Evolutionary conservation across 345 rosid species (phyloP).

Genomic region (Chamaenerion angustifolium): DNA sequence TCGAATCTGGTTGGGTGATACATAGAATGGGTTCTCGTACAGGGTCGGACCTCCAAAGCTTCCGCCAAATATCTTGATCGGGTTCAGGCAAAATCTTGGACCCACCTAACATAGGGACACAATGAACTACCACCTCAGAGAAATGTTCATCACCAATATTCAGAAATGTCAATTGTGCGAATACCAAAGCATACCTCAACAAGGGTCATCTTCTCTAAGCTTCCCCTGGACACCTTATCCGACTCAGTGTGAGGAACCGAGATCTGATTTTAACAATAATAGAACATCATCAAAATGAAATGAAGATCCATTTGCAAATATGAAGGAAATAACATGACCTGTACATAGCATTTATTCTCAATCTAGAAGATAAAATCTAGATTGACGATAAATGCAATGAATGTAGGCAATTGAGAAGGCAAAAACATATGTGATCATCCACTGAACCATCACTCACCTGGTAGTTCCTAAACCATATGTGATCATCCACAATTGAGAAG

Average conservation of each 20-base stretch:
- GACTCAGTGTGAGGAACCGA: constrained; percentile 87
- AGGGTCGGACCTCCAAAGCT: constrained; percentile 96
- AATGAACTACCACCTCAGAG: too few relatives aligned
- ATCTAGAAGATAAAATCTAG: too few relatives aligned
- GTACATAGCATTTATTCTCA: too few relatives aligned
- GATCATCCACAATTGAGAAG: constrained; percentile 89
- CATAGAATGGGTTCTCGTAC: constrained; percentile 76
- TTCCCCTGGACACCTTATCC: constrained; percentile 73
- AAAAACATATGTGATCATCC: too few relatives aligned
- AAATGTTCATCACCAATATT: too few relatives aligned
- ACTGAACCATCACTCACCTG: constrained; percentile 45
- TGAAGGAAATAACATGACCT: too few relatives aligned
- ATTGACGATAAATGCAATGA: too few relatives aligned
- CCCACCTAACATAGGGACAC: constrained; percentile 45
- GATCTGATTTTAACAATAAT: constrained; percentile 29
- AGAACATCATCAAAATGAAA: background rate
- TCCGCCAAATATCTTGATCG: constrained; percentile 81
- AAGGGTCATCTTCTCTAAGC: constrained; percentile 90
- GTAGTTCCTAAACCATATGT: constrained; percentile 97
- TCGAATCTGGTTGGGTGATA: constrained; percentile 92
- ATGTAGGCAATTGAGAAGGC: too few relatives aligned
- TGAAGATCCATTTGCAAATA: background rate
- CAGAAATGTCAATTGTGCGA: too few relatives aligned
- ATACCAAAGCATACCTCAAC: constrained; percentile 50
- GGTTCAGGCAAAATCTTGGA: constrained; percentile 96